Conservation (phyloP, 2,329 filamentous ascomycete genomes). For the Drechslera avenae region DNA sequence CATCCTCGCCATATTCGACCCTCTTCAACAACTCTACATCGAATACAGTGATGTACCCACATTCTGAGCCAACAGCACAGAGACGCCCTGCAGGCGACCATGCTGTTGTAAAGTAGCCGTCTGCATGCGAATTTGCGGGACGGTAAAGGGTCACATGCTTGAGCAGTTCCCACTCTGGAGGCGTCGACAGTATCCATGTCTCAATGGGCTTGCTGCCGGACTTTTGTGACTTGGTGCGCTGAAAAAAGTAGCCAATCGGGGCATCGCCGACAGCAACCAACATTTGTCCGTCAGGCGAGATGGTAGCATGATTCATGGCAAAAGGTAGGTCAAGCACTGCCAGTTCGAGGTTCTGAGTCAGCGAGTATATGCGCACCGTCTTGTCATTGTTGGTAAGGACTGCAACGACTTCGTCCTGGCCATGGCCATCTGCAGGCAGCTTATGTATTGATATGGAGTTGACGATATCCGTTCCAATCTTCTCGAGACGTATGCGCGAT, state of each 20-base stretch:
- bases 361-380: slow-evolving; percentile 81
- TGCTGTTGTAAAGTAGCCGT: slow-evolving; percentile 75
- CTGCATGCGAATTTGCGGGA: slow-evolving; percentile 43
- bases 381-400: slow-evolving; percentile 90
- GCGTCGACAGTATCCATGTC: slow-evolving; percentile 24
- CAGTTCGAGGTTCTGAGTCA: slow-evolving; percentile 70
- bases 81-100: slow-evolving; percentile 75
- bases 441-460: slow-evolving; percentile 70
- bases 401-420: slow-evolving; percentile 67
- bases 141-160: slow-evolving; percentile 51
- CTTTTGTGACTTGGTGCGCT: slow-evolving; percentile 52
- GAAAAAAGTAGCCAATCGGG: slow-evolving; percentile 83
- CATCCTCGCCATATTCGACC: slow-evolving; percentile 57
- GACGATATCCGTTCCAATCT: slow-evolving; percentile 67
- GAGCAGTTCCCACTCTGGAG: slow-evolving; percentile 50
- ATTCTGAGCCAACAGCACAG: slow-evolving; percentile 78
- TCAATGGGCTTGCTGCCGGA: slow-evolving; percentile 32
- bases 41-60: slow-evolving; percentile 78
- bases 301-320: slow-evolving; percentile 90
- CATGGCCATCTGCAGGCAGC: slow-evolving; percentile 48
- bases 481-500: slow-evolving; percentile 57
- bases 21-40: slow-evolving; percentile 58
- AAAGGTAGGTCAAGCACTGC: slow-evolving; percentile 76
- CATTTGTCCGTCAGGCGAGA: slow-evolving; percentile 84
- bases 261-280: slow-evolving; percentile 87